Conservation (phyloP, 2,329 filamentous ascomycete genomes). For the Cercospora nicotianae region DNA sequence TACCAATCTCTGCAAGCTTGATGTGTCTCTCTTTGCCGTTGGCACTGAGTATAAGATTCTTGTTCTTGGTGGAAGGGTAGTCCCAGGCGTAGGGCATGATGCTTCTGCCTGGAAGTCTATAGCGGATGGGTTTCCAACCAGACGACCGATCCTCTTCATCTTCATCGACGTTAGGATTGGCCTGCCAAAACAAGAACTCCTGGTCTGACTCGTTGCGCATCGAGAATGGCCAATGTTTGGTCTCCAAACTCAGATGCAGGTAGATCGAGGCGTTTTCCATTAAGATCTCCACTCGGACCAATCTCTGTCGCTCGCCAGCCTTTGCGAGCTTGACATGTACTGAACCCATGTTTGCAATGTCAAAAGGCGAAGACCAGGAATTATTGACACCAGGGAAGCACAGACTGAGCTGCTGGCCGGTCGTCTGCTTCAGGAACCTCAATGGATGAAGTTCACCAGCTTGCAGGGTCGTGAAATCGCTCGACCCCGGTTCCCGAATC, state of each 20-base stretch:
- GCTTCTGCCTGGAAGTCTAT: slow-evolving; percentile 86
- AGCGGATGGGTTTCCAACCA: slow-evolving; percentile 88
- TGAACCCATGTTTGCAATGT: slow-evolving; percentile 90
- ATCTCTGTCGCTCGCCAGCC: slow-evolving; percentile 80
- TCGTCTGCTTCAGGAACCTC: slow-evolving; percentile 81
- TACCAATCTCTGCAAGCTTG: slow-evolving; percentile 94
- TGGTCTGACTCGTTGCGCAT: slow-evolving; percentile 98
- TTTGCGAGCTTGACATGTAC: slow-evolving; percentile 93
- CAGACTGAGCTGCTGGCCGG: slow-evolving; percentile 84
- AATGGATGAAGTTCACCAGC: slow-evolving; percentile 79
- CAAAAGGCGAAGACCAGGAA: slow-evolving; percentile 96
- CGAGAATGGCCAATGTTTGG: slow-evolving; percentile 95
- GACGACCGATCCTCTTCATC: slow-evolving; percentile 78
- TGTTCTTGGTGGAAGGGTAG: slow-evolving; percentile 95
- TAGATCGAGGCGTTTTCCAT: slow-evolving; percentile 95
- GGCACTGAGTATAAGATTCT: slow-evolving; percentile 81
- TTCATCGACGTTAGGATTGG: slow-evolving; percentile 87
- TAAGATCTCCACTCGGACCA: slow-evolving; percentile 84
- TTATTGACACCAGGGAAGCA: slow-evolving; percentile 94
- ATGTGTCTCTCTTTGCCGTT: slow-evolving; percentile 83
- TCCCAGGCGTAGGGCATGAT: slow-evolving; percentile 99
- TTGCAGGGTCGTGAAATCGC: slow-evolving; percentile 75
- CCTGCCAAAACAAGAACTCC: slow-evolving; percentile 95
- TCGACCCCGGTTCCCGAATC: slow-evolving; percentile 87
- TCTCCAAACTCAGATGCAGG: slow-evolving; percentile 84